Conservation (phyloP, 192 early-diverging fungal genomes). For the Umbelopsis vinacea region DNA sequence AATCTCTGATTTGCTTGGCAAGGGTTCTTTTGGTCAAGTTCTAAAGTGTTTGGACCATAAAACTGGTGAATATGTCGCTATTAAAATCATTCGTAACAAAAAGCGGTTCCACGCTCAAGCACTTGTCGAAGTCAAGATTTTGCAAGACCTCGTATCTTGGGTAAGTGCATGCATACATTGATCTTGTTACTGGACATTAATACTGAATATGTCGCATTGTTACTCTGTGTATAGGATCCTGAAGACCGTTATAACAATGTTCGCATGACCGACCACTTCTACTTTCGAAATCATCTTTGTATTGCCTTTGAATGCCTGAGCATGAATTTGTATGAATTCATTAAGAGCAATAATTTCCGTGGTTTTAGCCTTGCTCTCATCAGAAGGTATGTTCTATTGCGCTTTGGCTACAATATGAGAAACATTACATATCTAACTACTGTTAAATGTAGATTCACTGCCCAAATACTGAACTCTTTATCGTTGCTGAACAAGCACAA, state of each 20-base stretch:
- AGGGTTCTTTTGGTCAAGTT: conserved; percentile 91
- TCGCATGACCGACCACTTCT: conserved; percentile 91
- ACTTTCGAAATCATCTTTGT: conserved; percentile 96
- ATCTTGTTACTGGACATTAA: background rate
- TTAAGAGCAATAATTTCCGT: conserved; percentile 90
- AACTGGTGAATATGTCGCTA: conserved; percentile 78
- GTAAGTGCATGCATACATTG: conserved; percentile 38
- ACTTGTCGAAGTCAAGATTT: conserved; percentile 90
- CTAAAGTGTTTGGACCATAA: conserved; percentile 94
- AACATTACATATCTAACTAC: background rate
- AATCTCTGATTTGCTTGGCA: conserved; percentile 87
- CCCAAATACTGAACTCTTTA: conserved; percentile 86
- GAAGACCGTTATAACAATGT: conserved; percentile 81
- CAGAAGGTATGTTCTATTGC: conserved; percentile 51
- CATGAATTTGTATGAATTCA: conserved; percentile 97
- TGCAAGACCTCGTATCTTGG: conserved; percentile 81
- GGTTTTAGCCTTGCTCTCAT: conserved; percentile 84
- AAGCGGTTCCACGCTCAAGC: conserved; percentile 96
- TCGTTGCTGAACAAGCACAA: conserved; percentile 69
- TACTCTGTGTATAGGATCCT: conserved; percentile 64
- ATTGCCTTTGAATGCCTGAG: conserved; percentile 94
- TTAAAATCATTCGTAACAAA: conserved; percentile 96
- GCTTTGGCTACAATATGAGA: background rate
- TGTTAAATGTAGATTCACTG: conserved; percentile 64
- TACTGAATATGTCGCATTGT: background rate